Evolutionary conservation across 305 asterid genomes (phyloP).

Genomic region (Fraxinus floribunda): DNA sequence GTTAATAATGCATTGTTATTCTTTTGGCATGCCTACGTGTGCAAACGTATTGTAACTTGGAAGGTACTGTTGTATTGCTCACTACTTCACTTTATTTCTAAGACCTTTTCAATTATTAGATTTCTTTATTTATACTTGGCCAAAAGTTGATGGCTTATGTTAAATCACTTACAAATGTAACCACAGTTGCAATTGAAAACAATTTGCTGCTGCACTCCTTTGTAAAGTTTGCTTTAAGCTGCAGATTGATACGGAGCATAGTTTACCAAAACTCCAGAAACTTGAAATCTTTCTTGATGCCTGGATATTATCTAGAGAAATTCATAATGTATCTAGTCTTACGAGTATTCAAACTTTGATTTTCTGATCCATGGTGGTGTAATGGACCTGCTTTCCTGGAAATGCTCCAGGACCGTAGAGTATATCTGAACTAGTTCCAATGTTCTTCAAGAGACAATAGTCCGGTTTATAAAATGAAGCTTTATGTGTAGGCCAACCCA

Average conservation of each 20-base stretch:
- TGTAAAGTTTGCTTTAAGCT: neutral
- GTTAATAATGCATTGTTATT: neutral
- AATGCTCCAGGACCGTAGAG: conserved; percentile 11
- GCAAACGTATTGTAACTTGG: neutral
- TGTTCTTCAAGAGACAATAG: conserved; percentile 12
- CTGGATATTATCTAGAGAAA: neutral
- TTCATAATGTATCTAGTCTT: neutral
- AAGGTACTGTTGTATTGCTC: neutral
- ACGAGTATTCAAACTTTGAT: conserved; percentile 1
- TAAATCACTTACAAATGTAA: neutral
- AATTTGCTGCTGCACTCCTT: neutral
- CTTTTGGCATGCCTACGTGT: neutral
- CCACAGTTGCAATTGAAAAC: neutral
- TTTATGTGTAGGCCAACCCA: neutral
- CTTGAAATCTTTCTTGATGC: neutral
- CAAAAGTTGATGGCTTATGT: neutral
- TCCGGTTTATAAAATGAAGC: conserved; percentile 1
- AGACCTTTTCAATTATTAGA: neutral
- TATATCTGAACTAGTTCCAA: conserved; percentile 10
- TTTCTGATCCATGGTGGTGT: neutral
- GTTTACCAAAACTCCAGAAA: neutral
- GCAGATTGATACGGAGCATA: neutral
- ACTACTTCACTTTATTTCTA: neutral
- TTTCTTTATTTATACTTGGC: neutral
- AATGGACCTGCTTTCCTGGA: neutral